These are phyloP conservation scores for Bisporella sp. DNA, from an alignment of 2,329 filamentous ascomycete species.

Conservation along the genomic window DNA sequence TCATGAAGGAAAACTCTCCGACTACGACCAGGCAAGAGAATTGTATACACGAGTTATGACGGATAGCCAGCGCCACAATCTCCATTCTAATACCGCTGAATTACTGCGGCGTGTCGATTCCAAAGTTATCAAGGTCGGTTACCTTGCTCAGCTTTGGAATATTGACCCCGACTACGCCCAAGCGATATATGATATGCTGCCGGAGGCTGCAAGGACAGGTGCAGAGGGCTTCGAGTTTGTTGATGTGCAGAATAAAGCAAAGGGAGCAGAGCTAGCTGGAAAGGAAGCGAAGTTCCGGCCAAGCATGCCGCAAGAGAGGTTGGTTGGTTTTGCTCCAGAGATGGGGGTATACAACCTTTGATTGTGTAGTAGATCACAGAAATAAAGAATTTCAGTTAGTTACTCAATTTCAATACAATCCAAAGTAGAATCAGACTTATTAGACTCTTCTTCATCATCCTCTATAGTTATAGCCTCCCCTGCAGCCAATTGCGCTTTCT, in stretches of 20 bases:
- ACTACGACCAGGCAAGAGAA: slow-evolving; percentile 4
- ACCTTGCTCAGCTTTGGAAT: slow-evolving; percentile 47
- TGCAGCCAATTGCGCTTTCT: too few relatives aligned
- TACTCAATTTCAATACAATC: too few relatives aligned
- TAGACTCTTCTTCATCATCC: too few relatives aligned
- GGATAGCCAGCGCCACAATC: neutral
- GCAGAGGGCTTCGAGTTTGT: slow-evolving; percentile 5
- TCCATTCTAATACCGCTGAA: slow-evolving; percentile 1
- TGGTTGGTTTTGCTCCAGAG: slow-evolving; percentile 1
- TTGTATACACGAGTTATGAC: slow-evolving; percentile 1
- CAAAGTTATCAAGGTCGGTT: neutral
- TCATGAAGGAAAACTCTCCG: too few relatives aligned
- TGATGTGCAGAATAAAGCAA: slow-evolving; percentile 5
- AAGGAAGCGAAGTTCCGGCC: slow-evolving; percentile 56
- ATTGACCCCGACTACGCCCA: slow-evolving; percentile 2
- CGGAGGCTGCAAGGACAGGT: neutral
- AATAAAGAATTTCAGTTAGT: too few relatives aligned
- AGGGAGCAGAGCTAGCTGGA: slow-evolving; percentile 54
- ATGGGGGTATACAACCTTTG: neutral
- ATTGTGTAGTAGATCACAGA: too few relatives aligned
- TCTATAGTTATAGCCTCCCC: too few relatives aligned
- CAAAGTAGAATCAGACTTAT: too few relatives aligned
- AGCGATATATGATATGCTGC: slow-evolving; percentile 3
- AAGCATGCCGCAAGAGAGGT: slow-evolving; percentile 51
- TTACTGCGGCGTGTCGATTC: neutral